These are phyloP conservation scores for Meredithiella fracta DNA, from an alignment of 2,329 filamentous ascomycete genomes.

Conservation along the genomic window DNA sequence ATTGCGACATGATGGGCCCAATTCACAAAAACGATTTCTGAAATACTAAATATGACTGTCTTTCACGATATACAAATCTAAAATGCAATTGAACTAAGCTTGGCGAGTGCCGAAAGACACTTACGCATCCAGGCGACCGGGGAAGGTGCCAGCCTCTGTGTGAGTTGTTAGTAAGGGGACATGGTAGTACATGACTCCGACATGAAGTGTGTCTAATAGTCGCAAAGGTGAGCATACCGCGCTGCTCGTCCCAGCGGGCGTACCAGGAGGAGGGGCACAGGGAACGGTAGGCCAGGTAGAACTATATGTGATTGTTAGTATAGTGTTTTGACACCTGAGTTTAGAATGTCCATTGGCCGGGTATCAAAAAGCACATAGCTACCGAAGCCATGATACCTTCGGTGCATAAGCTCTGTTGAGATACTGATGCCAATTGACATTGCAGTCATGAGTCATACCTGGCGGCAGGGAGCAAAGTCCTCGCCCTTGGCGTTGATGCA, in stretches of 20 bases:
- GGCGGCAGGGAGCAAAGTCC: constrained; percentile 91
- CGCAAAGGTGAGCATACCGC: constrained; percentile 44
- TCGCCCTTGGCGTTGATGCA: constrained; percentile 97
- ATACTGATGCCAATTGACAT: background rate
- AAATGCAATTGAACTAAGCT: constrained; percentile 13
- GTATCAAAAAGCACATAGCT: background rate
- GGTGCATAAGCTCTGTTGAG: no score
- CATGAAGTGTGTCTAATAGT: background rate
- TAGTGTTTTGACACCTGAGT: background rate
- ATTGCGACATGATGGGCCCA: background rate
- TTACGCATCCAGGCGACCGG: constrained; percentile 46
- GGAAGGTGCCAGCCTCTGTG: constrained; percentile 52
- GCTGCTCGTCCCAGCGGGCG: constrained; percentile 91
- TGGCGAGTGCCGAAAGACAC: constrained; percentile 14
- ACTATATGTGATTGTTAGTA: constrained; percentile 40
- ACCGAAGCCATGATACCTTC: no score
- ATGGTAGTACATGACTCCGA: background rate
- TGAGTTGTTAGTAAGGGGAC: constrained; percentile 18
- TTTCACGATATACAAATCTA: constrained; percentile 8
- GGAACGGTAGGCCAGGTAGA: constrained; percentile 90
- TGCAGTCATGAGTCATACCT: constrained; percentile 48
- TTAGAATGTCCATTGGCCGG: background rate
- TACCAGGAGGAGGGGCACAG: constrained; percentile 94
- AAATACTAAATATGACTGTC: constrained; percentile 5
- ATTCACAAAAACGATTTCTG: background rate